Evolutionary conservation across 768 basidiomycete species (phyloP).

Genomic region (Stropharia rugosoannulata): DNA sequence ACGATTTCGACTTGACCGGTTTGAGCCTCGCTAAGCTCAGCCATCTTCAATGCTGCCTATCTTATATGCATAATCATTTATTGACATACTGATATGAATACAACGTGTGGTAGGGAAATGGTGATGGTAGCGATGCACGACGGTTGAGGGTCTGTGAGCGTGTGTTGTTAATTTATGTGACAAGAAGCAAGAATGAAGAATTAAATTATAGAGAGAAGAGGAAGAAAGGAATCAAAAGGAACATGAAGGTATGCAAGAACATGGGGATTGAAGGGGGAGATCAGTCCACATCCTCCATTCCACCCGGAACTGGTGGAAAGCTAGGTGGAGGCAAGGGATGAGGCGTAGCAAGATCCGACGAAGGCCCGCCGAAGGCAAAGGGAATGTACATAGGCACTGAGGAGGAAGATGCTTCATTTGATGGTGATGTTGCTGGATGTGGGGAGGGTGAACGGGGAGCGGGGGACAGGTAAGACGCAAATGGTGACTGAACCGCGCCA

Average conservation of each 20-base stretch:
- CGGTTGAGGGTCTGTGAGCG: neutral
- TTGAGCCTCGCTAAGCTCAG: too few relatives aligned
- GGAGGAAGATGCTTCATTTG: neutral
- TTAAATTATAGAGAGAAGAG: neutral
- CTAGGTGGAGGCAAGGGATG: conserved; percentile 9
- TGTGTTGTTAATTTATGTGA: neutral
- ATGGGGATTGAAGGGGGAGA: too few relatives aligned
- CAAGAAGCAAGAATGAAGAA: neutral
- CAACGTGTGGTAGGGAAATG: neutral
- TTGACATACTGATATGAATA: neutral
- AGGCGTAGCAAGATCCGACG: neutral
- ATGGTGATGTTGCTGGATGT: neutral
- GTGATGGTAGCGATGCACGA: neutral
- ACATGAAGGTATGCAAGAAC: neutral
- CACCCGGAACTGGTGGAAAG: conserved; percentile 10
- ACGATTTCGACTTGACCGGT: too few relatives aligned
- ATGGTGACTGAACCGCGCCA: too few relatives aligned
- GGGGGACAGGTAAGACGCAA: neutral
- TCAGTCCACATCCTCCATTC: conserved; percentile 27
- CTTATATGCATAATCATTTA: neutral
- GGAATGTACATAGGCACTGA: neutral
- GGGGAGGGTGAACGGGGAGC: neutral
- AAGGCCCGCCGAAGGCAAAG: conserved; percentile 6
- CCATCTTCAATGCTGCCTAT: neutral
- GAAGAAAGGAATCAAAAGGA: neutral